These are phyloP conservation scores for Fraxinus nigra DNA, from an alignment of 305 asterid genomes.

Conservation along the genomic window DNA sequence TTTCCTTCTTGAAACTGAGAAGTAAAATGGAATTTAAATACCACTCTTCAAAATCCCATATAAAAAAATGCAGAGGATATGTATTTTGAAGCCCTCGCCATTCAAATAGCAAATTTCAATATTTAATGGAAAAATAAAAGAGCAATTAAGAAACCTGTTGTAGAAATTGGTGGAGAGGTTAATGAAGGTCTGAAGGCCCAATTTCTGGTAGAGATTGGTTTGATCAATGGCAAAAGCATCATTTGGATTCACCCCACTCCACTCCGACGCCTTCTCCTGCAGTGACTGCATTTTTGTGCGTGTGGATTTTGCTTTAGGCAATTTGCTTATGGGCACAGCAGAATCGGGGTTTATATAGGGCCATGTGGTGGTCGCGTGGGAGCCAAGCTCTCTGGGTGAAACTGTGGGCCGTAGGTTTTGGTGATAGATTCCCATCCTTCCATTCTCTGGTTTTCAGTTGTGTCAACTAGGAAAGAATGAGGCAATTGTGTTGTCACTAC, in stretches of 20 bases:
- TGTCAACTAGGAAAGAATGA: conserved; percentile 7
- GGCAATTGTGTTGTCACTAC: neutral
- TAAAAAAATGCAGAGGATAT: neutral
- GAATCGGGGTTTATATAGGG: conserved; percentile 24
- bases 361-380: conserved; percentile 51
- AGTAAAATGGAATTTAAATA: neutral
- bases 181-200: conserved; percentile 78
- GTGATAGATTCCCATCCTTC: neutral
- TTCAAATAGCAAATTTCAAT: conserved; percentile 9
- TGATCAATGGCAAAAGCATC: conserved; percentile 87
- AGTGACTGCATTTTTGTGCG: conserved; percentile 58
- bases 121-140: neutral
- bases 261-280: conserved; percentile 86
- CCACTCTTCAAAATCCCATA: neutral
- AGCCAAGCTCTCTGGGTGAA: conserved; percentile 30
- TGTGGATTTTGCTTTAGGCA: neutral
- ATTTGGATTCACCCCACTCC: conserved; percentile 67
- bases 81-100: neutral
- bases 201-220: conserved; percentile 65
- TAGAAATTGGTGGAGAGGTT: conserved; percentile 86
- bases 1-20: neutral
- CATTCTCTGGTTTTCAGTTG: neutral
- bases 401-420: neutral
- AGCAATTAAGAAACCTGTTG: conserved; percentile 41
- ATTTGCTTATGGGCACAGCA: neutral